Evolutionary conservation across 495 filamentous ascomycete genomes (phyloP).

Genomic region (Copromyces sp.): DNA sequence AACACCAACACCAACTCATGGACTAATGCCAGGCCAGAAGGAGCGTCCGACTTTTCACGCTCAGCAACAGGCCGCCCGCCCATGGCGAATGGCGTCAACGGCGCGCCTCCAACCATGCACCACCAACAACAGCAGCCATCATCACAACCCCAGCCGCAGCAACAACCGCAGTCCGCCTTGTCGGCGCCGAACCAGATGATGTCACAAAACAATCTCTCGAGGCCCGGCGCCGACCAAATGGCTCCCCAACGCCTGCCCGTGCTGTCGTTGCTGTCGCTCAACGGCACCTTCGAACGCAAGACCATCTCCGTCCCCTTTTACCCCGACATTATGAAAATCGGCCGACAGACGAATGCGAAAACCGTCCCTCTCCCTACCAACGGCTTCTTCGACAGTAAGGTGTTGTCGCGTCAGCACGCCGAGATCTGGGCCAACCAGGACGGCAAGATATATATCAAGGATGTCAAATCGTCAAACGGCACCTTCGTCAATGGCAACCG

Average conservation of each 20-base stretch:
- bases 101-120: conserved; percentile 43
- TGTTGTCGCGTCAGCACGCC: conserved; percentile 89
- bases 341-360: conserved; percentile 93
- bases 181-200: conserved; percentile 36
- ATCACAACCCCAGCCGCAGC: conserved; percentile 28
- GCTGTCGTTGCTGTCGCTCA: conserved; percentile 73
- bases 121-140: not conserved
- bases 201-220: conserved; percentile 29
- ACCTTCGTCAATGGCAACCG: conserved; percentile 95
- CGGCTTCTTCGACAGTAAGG: conserved; percentile 96
- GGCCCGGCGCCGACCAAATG: conserved; percentile 42
- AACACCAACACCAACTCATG: conserved; percentile 37
- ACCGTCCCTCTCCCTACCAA: conserved; percentile 82
- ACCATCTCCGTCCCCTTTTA: conserved; percentile 83
- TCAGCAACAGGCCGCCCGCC: conserved; percentile 32
- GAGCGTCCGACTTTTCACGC: conserved; percentile 35
- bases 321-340: conserved; percentile 84
- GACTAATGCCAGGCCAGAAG: conserved; percentile 44
- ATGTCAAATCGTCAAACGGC: conserved; percentile 96
- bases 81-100: conserved; percentile 44
- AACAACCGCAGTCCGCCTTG: conserved; percentile 62
- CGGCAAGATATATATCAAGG: conserved; percentile 90
- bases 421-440: conserved; percentile 87
- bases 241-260: conserved; percentile 58
- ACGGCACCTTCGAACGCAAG: conserved; percentile 93